Evolutionary conservation across 352 stramenopile species (phyloP).

Genomic region (Phytopythium oedochilum): DNA sequence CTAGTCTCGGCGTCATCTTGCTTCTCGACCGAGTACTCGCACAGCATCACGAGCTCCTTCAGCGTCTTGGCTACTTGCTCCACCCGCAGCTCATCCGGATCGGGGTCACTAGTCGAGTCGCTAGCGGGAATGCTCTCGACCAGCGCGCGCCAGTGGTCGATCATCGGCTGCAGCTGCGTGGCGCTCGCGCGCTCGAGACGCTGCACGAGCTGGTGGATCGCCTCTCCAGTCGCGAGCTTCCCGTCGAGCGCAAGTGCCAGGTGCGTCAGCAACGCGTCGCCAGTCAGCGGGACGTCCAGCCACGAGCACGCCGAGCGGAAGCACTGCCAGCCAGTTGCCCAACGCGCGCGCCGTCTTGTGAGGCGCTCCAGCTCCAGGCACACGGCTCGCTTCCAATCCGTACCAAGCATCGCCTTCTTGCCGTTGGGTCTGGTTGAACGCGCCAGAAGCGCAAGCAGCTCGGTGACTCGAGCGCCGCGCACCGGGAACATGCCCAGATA

Average conservation of each 20-base stretch:
- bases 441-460: not conserved
- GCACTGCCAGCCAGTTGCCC: conserved; percentile 62
- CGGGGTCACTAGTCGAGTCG: not conserved
- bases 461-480: not conserved
- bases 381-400: conserved; percentile 26
- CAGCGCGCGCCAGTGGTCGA: conserved; percentile 43
- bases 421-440: not conserved
- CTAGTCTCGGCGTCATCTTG: conserved; percentile 11
- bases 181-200: conserved; percentile 24
- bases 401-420: not conserved
- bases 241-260: conserved; percentile 64
- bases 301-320: conserved; percentile 54
- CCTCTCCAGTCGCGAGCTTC: conserved; percentile 25
- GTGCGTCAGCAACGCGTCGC: conserved; percentile 23
- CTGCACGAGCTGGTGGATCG: conserved; percentile 26
- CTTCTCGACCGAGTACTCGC: conserved; percentile 31
- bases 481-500: not conserved
- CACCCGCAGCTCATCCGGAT: not conserved
- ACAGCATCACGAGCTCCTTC: conserved; percentile 42
- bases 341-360: conserved; percentile 21
- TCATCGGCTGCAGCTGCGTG: conserved; percentile 17
- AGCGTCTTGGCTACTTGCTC: conserved; percentile 17
- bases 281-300: conserved; percentile 37
- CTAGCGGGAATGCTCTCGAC: conserved; percentile 5
- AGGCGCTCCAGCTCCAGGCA: conserved; percentile 27